These are phyloP conservation scores for Fusarium cyanostomum DNA, from an alignment of 2,329 filamentous ascomycete species.

Conservation along the genomic window DNA sequence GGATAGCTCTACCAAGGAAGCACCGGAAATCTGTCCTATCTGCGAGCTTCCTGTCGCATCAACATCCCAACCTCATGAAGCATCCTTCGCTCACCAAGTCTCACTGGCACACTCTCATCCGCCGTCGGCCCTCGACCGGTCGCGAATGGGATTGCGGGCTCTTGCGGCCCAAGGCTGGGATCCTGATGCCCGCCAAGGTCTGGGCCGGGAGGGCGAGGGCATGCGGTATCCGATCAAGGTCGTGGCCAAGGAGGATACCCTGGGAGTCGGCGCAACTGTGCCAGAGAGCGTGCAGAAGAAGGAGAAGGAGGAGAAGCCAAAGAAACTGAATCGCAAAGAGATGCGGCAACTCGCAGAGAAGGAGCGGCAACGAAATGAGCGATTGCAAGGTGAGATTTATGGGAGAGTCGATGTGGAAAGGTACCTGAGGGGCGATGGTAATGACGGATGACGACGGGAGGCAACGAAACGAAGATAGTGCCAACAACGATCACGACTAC, in stretches of 20 bases:
- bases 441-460: slow-evolving; percentile 33
- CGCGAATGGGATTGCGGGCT: slow-evolving; percentile 73
- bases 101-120: slow-evolving; percentile 75
- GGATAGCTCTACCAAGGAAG: slow-evolving; percentile 30
- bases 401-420: slow-evolving; percentile 77
- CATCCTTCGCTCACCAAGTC: slow-evolving; percentile 76
- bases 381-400: slow-evolving; percentile 76
- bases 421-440: slow-evolving; percentile 67
- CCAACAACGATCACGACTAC: not conserved
- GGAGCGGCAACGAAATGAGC: slow-evolving; percentile 70
- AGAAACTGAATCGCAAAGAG: slow-evolving; percentile 75
- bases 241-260: slow-evolving; percentile 75
- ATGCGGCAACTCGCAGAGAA: slow-evolving; percentile 69
- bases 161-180: slow-evolving; percentile 78
- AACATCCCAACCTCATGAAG: slow-evolving; percentile 59
- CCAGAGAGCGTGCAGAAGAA: slow-evolving; percentile 53
- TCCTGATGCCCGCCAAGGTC: slow-evolving; percentile 74
- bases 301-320: slow-evolving; percentile 55
- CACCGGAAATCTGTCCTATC: slow-evolving; percentile 45
- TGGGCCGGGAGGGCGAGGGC: slow-evolving; percentile 77
- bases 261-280: slow-evolving; percentile 72
- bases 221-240: slow-evolving; percentile 80
- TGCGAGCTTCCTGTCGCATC: slow-evolving; percentile 50
- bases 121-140: slow-evolving; percentile 75
- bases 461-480: not conserved